Percentiles rank a stretch among this genome's conserved stretches.
Conservation (phyloP, 495 filamentous ascomycete genomes). For the Lasiosphaeria ovina region DNA sequence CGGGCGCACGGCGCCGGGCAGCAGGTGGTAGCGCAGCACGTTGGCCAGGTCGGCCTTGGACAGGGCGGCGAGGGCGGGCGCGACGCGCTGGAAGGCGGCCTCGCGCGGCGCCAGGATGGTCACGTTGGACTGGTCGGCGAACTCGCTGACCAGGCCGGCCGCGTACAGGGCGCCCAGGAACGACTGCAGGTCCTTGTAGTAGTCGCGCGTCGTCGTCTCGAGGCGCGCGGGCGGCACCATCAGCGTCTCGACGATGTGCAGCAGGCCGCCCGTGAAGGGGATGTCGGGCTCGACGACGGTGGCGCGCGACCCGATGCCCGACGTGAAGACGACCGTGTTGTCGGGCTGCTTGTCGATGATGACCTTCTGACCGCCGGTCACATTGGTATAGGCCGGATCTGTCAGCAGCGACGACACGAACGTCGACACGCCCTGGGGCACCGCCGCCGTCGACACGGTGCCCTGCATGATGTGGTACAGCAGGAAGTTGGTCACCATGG, state of each 20-base stretch:
- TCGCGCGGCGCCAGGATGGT: slow-evolving; percentile 65
- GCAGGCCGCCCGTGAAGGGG: slow-evolving; percentile 57
- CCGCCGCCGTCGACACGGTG: slow-evolving; percentile 40
- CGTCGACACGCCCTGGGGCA: slow-evolving; percentile 35
- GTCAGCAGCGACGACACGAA: slow-evolving; percentile 56
- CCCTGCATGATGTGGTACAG: slow-evolving; percentile 64
- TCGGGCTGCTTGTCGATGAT: slow-evolving; percentile 22
- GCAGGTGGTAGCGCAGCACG: slow-evolving; percentile 56
- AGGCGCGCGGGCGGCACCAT: slow-evolving; percentile 55
- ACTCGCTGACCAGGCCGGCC: slow-evolving; percentile 39
- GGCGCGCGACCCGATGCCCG: slow-evolving; percentile 29
- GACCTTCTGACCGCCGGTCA: slow-evolving; percentile 38
- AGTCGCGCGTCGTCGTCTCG: slow-evolving; percentile 43
- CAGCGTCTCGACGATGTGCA: slow-evolving; percentile 60
- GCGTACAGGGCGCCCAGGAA: slow-evolving; percentile 51
- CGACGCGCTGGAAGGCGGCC: slow-evolving; percentile 57
- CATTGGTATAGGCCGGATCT: slow-evolving; percentile 44
- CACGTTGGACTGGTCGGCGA: slow-evolving; percentile 44
- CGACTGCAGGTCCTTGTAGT: slow-evolving; percentile 50
- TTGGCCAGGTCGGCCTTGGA: slow-evolving; percentile 40
- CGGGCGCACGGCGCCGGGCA: slow-evolving; percentile 51
- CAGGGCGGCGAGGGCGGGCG: slow-evolving; percentile 46
- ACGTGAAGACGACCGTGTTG: slow-evolving; percentile 24
- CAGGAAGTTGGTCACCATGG: slow-evolving; percentile 47
- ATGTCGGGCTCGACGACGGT: slow-evolving; percentile 44